These are phyloP conservation scores for Umbilicus rupestris DNA, from an alignment of 164 flowering plant genomes.

Conservation along the genomic window DNA sequence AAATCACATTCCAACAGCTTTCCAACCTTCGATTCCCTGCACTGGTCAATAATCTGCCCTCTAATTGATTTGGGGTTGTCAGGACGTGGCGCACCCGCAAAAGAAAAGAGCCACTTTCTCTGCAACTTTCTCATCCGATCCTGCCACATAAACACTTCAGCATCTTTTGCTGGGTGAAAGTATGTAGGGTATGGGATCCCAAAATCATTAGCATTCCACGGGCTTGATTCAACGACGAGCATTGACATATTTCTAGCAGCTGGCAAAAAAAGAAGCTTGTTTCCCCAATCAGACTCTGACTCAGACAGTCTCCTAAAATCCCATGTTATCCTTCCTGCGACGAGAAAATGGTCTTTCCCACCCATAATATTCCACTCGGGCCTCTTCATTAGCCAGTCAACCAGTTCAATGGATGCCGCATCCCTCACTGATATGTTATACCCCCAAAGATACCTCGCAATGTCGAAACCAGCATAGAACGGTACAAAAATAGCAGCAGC, in stretches of 20 bases:
- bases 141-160: constrained; percentile 76
- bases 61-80: constrained; percentile 68
- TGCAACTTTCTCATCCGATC: constrained; percentile 70
- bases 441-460: constrained; percentile 83
- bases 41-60: constrained; percentile 73
- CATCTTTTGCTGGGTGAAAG: constrained; percentile 85
- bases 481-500: constrained; percentile 93
- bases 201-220: constrained; percentile 87
- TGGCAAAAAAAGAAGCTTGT: constrained; percentile 70
- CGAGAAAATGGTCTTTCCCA: constrained; percentile 85
- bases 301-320: constrained; percentile 73
- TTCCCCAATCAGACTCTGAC: constrained; percentile 71
- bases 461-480: constrained; percentile 83
- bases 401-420: constrained; percentile 67
- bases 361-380: constrained; percentile 83
- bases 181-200: constrained; percentile 88
- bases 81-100: constrained; percentile 94
- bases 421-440: constrained; percentile 56
- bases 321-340: constrained; percentile 89
- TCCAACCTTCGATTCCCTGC: constrained; percentile 46
- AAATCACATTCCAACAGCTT: constrained; percentile 79
- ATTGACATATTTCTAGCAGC: constrained; percentile 87
- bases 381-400: constrained; percentile 67
- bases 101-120: constrained; percentile 70
- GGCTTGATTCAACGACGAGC: constrained; percentile 87